Base-by-base conservation (phyloP, 306 rosid genomes). In the Fragaria iinumae region DNA sequence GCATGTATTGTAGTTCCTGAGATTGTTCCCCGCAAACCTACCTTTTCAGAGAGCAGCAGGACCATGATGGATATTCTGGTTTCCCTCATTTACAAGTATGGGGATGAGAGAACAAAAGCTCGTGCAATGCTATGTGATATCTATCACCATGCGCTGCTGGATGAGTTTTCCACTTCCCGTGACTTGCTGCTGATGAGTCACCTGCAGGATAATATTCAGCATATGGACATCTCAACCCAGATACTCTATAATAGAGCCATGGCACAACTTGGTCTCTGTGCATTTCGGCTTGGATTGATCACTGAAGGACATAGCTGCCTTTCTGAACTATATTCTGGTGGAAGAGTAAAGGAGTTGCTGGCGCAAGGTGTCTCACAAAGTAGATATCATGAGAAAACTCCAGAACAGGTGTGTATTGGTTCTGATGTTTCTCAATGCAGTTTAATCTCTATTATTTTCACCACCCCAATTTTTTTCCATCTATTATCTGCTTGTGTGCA, bases 41-140 rank as follows among this genome's bases (percentile, higher is more conserved):
- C 91, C 47, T 93, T 96, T 74, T 90, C 96, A 1, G 99, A 91
- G 82, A 86, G 88, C 64, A 91, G 96, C 73, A 86, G 99, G 84
- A 62, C 87, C 11, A 80, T 89, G 76, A 93, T 93, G 99, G 99
- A 96, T 83, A 69, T 69, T 73, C 80, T 91, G 84, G 99, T 93
- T 8, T 89, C 93, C 27, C 83, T 87, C 57, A 89, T 96, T 56
- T 96, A 96, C 84, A 88, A 93, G 74, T 82, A 80, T 43, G 98
- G 98, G 29, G 99, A 96, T 25, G 99, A 96, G 87, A 87, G 98
- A 75, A 92, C 96, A 13, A 96, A 92, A 80, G 98, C 98, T 52
- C 91, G 99, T 4, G 97, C 97, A 43, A 93, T 96, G 99, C 97
- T 96, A 20, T 96, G 99, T 82, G 98, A 96, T 87, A 93, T 93